These are phyloP conservation scores for Thelonectria blattea DNA, from an alignment of 2,329 filamentous ascomycete species.

Conservation along the genomic window DNA sequence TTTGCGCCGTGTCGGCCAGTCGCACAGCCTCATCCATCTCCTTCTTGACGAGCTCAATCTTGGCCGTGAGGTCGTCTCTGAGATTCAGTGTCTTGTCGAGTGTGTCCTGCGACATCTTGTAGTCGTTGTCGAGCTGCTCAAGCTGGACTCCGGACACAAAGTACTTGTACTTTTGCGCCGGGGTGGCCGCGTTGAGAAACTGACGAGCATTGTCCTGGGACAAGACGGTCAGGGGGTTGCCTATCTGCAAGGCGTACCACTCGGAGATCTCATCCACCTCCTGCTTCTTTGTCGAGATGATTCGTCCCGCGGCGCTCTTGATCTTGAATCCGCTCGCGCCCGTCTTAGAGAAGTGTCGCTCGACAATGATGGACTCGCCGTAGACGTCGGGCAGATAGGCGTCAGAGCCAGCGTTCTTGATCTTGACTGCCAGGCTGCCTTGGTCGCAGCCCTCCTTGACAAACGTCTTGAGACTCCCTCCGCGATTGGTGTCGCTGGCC, in stretches of 20 bases:
- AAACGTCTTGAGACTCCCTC: conserved; percentile 85
- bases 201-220: conserved; percentile 95
- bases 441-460: conserved; percentile 88
- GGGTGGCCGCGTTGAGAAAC: conserved; percentile 85
- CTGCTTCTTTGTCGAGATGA: conserved; percentile 81
- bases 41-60: conserved; percentile 45
- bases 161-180: conserved; percentile 91
- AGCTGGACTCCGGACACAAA: conserved; percentile 95
- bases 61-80: conserved; percentile 45
- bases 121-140: conserved; percentile 90
- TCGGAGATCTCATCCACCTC: conserved; percentile 94
- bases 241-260: conserved; percentile 90
- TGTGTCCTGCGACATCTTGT: conserved; percentile 80
- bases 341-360: conserved; percentile 80
- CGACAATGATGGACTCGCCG: conserved; percentile 85
- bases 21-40: conserved; percentile 65
- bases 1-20: conserved; percentile 69
- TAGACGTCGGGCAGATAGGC: conserved; percentile 85
- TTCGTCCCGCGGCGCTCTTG: conserved; percentile 72
- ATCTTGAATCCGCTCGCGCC: conserved; percentile 86
- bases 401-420: conserved; percentile 88
- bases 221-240: conserved; percentile 94
- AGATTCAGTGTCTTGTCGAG: conserved; percentile 67
- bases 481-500: conserved; percentile 89
- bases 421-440: conserved; percentile 77